These are phyloP conservation scores for Cornus kousa DNA, from an alignment of 148 eudicot genomes.

Conservation along the genomic window DNA sequence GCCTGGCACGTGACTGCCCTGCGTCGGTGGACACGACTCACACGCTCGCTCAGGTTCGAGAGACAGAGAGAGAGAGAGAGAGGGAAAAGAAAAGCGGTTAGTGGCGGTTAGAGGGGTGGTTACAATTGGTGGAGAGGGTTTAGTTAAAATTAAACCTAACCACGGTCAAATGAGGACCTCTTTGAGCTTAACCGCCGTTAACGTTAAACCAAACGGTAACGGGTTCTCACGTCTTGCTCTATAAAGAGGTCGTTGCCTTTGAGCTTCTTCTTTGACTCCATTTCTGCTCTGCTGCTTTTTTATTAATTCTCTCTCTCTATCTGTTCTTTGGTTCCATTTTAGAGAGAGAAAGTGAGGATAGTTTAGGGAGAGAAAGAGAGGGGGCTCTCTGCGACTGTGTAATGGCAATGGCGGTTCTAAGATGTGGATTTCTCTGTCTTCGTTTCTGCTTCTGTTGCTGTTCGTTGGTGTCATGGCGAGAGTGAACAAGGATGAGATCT, in stretches of 20 bases:
- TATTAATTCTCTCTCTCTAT: not conserved
- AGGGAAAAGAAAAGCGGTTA: slow-evolving; percentile 2
- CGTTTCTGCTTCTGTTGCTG: slow-evolving; percentile 19
- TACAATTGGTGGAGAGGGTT: slow-evolving; percentile 3
- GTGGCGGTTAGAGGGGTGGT: slow-evolving; percentile 29
- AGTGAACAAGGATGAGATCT: not conserved
- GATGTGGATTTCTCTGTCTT: slow-evolving; percentile 22
- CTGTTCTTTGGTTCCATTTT: not conserved
- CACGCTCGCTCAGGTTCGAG: not conserved
- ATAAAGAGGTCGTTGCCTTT: slow-evolving; percentile 11
- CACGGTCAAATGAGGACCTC: slow-evolving; percentile 3
- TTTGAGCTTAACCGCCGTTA: slow-evolving; percentile 19
- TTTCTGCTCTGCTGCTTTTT: slow-evolving; percentile 1
- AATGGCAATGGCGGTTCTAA: slow-evolving; percentile 21
- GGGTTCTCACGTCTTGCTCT: not conserved
- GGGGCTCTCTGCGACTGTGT: not conserved
- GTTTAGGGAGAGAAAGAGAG: not conserved
- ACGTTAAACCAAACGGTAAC: not conserved
- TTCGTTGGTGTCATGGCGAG: slow-evolving; percentile 15
- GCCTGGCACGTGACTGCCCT: not conserved
- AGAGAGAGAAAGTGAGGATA: not conserved
- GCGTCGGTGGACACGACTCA: not conserved
- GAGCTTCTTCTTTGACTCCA: slow-evolving; percentile 1
- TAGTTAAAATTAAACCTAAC: slow-evolving; percentile 14
- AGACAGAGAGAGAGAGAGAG: slow-evolving; percentile 11